phyloP scores from a whole-genome alignment of 371 early-diverging fungal genomes.

The Lichtheimia hyalospora region DNA sequence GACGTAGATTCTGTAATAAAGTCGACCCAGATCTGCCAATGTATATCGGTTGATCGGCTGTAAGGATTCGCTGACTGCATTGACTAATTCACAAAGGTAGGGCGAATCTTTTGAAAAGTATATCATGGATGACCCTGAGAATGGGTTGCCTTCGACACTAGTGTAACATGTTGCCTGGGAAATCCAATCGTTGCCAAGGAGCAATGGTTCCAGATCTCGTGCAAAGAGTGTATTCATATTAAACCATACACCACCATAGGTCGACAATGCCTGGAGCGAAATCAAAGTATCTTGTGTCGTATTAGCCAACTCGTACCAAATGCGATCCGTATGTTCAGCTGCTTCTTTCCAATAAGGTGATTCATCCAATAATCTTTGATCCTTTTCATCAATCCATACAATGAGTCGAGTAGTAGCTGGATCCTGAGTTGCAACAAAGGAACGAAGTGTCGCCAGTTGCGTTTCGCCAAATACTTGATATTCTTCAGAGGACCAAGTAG shows the following conservation, averaged over 20 bases:
- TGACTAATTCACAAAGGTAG: slow-evolving; percentile 44
- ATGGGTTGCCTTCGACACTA: slow-evolving; percentile 29
- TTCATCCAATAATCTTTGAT: slow-evolving; percentile 15
- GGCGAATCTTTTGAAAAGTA: slow-evolving; percentile 37
- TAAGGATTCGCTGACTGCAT: slow-evolving; percentile 4
- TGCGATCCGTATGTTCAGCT: slow-evolving; percentile 9
- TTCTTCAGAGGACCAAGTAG: slow-evolving; percentile 33
- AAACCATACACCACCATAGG: slow-evolving; percentile 55
- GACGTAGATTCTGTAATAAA: slow-evolving; percentile 32
- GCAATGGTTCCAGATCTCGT: slow-evolving; percentile 40
- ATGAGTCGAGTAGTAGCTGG: slow-evolving; percentile 24
- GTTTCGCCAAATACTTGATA: slow-evolving; percentile 26
- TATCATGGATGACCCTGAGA: slow-evolving; percentile 24
- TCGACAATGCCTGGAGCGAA: slow-evolving; percentile 33
- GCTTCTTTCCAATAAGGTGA: slow-evolving; percentile 25
- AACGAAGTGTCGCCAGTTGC: slow-evolving; percentile 36
- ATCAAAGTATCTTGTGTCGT: background rate
- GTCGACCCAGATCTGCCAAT: no score
- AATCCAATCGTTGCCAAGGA: slow-evolving; percentile 44
- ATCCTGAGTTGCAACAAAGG: slow-evolving; percentile 48
- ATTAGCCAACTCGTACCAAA: slow-evolving; percentile 15
- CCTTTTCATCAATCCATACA: slow-evolving; percentile 41
- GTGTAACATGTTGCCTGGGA: slow-evolving; percentile 37
- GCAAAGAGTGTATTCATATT: slow-evolving; percentile 44
- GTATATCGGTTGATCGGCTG: no score